A percentile compares a stretch with the other conserved stretches of the same genome.
Conservation (phyloP, 208 protist species). For the Leishmania mexicana region DNA sequence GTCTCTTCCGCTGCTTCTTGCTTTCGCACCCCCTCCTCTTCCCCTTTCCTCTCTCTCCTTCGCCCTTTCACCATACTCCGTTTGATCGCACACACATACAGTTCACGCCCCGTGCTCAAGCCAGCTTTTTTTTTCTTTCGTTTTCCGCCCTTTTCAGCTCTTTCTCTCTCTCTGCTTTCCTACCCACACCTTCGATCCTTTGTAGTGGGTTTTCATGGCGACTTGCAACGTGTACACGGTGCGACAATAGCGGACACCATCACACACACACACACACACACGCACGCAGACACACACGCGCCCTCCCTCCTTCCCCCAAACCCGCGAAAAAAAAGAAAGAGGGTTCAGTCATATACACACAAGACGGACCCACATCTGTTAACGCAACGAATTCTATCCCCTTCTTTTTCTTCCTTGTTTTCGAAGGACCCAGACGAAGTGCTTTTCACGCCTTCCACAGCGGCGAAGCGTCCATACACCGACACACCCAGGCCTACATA, state of each 20-base stretch:
- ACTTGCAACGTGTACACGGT: slow-evolving; percentile 3
- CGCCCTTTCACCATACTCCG: neutral
- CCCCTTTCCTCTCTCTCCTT: neutral
- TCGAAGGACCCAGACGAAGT: neutral
- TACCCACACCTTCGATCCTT: neutral
- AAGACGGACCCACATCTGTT: neutral
- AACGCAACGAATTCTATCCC: neutral
- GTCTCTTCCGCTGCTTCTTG: slow-evolving; percentile 3
- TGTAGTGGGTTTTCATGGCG: neutral
- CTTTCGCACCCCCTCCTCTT: neutral
- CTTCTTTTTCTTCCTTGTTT: neutral
- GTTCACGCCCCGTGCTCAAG: neutral
- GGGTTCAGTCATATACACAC: neutral
- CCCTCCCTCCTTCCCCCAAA: neutral
- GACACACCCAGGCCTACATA: neutral
- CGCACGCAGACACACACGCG: neutral
- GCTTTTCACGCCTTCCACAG: neutral
- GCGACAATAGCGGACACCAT: slow-evolving; percentile 1
- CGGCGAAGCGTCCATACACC: neutral
- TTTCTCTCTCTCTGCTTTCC: neutral
- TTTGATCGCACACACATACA: neutral
- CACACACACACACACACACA: neutral
- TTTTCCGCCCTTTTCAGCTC: neutral
- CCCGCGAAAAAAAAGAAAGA: neutral
- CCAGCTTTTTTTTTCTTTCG: neutral